phyloP scores from a whole-genome alignment of 208 protist genomes.

The Sergeia podlipaevii region DNA sequence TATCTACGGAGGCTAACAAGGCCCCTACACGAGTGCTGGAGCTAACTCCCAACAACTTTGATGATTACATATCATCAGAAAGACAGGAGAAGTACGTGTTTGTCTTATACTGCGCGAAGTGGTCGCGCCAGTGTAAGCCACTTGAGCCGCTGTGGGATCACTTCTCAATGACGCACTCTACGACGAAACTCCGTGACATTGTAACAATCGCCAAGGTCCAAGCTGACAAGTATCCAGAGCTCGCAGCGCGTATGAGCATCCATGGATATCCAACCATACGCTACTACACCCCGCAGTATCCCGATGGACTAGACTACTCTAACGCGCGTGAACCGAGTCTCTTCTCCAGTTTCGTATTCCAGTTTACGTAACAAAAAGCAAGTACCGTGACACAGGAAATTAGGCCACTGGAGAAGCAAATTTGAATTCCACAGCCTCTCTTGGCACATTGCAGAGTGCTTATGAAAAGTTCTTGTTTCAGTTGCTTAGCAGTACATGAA shows the following conservation, averaged over 20 bases:
- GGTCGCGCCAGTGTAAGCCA: slow-evolving; percentile 42
- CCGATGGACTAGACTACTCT: slow-evolving; percentile 56
- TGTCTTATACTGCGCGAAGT: slow-evolving; percentile 72
- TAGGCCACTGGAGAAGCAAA: background rate
- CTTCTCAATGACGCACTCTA: slow-evolving; percentile 70
- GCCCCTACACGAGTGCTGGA: slow-evolving; percentile 39
- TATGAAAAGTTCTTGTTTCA: too few species aligned
- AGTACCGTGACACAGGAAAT: background rate
- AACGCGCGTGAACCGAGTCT: slow-evolving; percentile 30
- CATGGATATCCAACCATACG: slow-evolving; percentile 50
- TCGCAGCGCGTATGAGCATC: slow-evolving; percentile 40
- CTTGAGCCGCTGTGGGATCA: slow-evolving; percentile 38
- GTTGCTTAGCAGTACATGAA: background rate
- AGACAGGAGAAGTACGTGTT: slow-evolving; percentile 49
- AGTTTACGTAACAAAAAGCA: slow-evolving; percentile 48
- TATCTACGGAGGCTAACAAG: background rate
- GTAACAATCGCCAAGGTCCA: slow-evolving; percentile 66
- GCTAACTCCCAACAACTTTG: slow-evolving; percentile 58
- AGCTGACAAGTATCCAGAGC: slow-evolving; percentile 44
- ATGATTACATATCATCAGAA: slow-evolving; percentile 43
- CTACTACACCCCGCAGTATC: slow-evolving; percentile 68
- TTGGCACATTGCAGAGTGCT: background rate
- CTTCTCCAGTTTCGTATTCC: slow-evolving; percentile 80
- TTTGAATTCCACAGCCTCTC: background rate
- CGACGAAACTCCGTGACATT: slow-evolving; percentile 37